Evolutionary conservation across 2,329 filamentous ascomycete species (phyloP), one percentile per base, ranked within the genome.

Genomic region (Paradendryphiella salina): DNA sequence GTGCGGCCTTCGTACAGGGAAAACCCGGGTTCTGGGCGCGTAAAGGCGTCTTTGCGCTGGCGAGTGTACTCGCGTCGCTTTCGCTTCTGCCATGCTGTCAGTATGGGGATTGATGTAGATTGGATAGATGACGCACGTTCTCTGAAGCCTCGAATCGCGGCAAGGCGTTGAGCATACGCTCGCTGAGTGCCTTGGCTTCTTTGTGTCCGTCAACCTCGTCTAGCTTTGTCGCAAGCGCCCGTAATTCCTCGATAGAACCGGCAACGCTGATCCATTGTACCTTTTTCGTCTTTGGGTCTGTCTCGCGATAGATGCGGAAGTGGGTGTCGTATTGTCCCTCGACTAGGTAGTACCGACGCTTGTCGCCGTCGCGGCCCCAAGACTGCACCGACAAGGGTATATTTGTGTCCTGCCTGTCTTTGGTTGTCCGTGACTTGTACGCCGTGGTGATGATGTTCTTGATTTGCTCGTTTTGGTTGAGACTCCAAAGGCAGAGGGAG

Each of bases 1-100:
- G 95, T 99, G 45, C 94, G 89, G 41, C 94, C 94, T 76, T 99
- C 94, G 72, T 99, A 99, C 50, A 96, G 79, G 1, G 92, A 96
- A 70, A 93, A 95, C 4, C 91, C 91, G 8, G 88, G 87, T 63
- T 96, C 92, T 5, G 91, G 90, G 4, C 91, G 85, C 60, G 88
- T 83, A 75, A 97, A 97, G 52, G 89, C 87, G 54, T 93, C 89
- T 68, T 93, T 93, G 57, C 90, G 89, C 63, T 85, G 82, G 69
- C 90, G 84, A 13, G 94, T 87, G 67, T 99, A 97, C 66, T 99
- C 94, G 50, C 94, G 88, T 36, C 92, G 88, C 73, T 87, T 90
- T 47, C 94, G 89, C 82, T 96, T 97, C 89, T 93, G 59, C 18
- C 41, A n/a, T 29, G 20, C 11, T 38, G 36, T 71, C 42, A 71